Conservation (phyloP, 2,329 filamentous ascomycete genomes). For the Paradendryphiella salina region DNA sequence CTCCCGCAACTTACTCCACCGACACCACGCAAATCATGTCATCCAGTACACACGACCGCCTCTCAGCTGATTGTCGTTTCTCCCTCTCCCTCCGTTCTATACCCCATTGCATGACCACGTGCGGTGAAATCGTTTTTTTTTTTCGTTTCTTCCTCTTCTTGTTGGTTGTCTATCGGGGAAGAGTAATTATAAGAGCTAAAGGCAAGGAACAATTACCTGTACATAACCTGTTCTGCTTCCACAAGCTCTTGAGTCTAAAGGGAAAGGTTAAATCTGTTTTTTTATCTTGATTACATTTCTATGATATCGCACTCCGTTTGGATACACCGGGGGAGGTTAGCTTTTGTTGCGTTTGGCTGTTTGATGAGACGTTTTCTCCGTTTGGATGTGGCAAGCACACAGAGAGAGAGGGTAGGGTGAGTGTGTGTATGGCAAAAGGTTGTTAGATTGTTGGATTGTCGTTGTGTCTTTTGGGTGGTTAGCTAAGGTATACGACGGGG, state of each 20-base stretch:
- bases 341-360: not conserved
- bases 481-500: no score
- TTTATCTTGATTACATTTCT: conserved; percentile 22
- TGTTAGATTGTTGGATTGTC: not conserved
- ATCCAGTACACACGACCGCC: conserved; percentile 13
- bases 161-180: conserved; percentile 2
- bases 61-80: conserved; percentile 17
- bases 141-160: conserved; percentile 2
- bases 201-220: conserved; percentile 14
- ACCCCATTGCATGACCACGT: conserved; percentile 19
- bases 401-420: not conserved
- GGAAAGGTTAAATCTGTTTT: conserved; percentile 7
- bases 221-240: conserved; percentile 13
- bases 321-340: conserved; percentile 2
- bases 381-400: not conserved
- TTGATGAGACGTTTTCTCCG: not conserved
- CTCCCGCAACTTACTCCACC: not conserved
- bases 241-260: not conserved
- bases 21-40: conserved; percentile 7
- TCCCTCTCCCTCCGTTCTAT: conserved; percentile 25
- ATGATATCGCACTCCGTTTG: conserved; percentile 17
- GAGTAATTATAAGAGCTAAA: not conserved
- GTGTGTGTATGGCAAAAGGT: not conserved
- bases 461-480: not conserved
- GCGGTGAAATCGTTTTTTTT: conserved; percentile 14